These are phyloP conservation scores for Asterochloris erici DNA, from an alignment of 139 green algal genomes.

Conservation along the genomic window DNA sequence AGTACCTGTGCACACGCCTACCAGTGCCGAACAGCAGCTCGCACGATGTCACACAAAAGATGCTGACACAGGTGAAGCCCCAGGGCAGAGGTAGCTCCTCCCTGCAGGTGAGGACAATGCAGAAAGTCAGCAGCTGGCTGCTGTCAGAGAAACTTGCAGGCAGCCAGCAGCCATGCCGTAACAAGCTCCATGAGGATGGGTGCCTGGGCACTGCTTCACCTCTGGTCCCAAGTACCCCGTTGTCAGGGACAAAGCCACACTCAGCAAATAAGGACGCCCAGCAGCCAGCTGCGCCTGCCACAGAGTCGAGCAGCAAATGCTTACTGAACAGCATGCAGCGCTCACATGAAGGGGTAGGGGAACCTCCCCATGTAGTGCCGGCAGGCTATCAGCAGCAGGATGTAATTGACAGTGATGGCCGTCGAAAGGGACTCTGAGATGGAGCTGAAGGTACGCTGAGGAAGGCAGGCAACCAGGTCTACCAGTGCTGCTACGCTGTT, in stretches of 20 bases:
- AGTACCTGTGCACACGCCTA: not conserved
- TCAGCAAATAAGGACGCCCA: not conserved
- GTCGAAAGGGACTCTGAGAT: not conserved
- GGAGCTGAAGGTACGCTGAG: not conserved
- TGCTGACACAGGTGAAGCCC: not conserved
- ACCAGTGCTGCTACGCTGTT: slow-evolving; percentile 5
- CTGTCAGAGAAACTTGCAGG: no score
- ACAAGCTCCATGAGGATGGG: no score
- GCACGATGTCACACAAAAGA: slow-evolving; percentile 1
- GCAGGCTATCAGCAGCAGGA: not conserved
- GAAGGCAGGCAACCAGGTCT: not conserved
- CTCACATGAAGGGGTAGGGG: slow-evolving; percentile 14
- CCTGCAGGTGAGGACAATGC: not conserved
- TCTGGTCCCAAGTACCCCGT: no score
- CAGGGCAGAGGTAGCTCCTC: slow-evolving; percentile 1
- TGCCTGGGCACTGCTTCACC: no score
- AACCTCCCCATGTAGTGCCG: not conserved
- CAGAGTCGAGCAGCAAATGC: not conserved
- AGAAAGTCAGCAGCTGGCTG: not conserved
- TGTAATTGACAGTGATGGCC: not conserved
- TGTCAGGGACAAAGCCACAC: no score
- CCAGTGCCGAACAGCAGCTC: slow-evolving; percentile 9
- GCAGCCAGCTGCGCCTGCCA: not conserved
- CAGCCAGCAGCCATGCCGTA: no score
- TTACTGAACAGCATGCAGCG: not conserved